Base-by-base conservation (phyloP, 306 rosid genomes). In the Quercus rubra region DNA sequence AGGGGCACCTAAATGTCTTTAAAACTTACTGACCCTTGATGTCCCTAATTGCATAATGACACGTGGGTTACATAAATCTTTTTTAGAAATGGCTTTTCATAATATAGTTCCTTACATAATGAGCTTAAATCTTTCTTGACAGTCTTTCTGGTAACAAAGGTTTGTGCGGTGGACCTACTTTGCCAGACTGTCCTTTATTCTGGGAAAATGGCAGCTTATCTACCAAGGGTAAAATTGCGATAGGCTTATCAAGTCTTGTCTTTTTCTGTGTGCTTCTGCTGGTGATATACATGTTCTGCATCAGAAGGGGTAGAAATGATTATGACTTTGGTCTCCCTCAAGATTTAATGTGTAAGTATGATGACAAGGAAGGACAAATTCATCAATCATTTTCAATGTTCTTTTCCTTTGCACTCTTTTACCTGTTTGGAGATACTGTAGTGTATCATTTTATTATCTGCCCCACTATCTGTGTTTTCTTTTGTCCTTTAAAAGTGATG, bases 251-350 rank as follows among this genome's bases (percentile, higher is more conserved):
- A 17, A 81, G 87, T 74, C 69, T 83, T 31, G 58, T 92, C 33
- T 64, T 90, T 82, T 82, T 92, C 86, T 89, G 85, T 77, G 63
- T 81, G 85, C 68, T 91, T 73, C 83, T 92, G 81, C 70, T 89
- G 83, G 78, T 85, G 81, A 74, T 87, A 28, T 95, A 84, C 89
- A 78, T 94, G 62, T 70, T 79, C 85, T 95, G 74, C 83, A 85
- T 95, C 83, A 88, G 93, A 78, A 90, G 90, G 88, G 83, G 91
- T 78, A 82, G 96, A 88, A 81, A 95, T 41, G 96, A 93, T 80
- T 95, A 95, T 66, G 99, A 87, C 80, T 95, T 95, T 78, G 96
- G 88, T 74, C 90, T 91, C 43, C 99, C 99, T 78, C 97, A 90
- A 63, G 98, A 95, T 66, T 85, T 95, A 77, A 87, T 84, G 74